Conservation (phyloP, 352 stramenopile species). For the Phytophthora pistaciae region DNA sequence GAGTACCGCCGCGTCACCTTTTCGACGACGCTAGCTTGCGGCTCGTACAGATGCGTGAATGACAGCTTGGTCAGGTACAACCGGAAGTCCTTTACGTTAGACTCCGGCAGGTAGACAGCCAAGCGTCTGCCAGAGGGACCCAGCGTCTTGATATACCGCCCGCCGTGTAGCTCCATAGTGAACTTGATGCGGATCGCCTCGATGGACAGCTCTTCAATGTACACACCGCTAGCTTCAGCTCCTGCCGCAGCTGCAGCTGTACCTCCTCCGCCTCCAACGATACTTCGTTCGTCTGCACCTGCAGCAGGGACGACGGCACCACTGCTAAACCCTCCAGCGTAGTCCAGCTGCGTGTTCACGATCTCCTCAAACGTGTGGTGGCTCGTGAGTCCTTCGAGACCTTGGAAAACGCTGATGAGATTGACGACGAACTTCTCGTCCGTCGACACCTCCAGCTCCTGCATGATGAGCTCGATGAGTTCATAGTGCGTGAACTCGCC, state of each 20-base stretch:
- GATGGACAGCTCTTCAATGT: conserved; percentile 90
- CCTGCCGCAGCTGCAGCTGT: conserved; percentile 16
- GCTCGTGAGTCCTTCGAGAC: conserved; percentile 74
- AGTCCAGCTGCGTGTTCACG: conserved; percentile 81
- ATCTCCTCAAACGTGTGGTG: conserved; percentile 86
- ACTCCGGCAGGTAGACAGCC: conserved; percentile 88
- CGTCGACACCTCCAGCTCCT: conserved; percentile 90
- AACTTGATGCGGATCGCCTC: conserved; percentile 89
- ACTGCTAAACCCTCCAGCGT: conserved; percentile 36
- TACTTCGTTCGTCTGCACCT: conserved; percentile 31
- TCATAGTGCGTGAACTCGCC: conserved; percentile 89
- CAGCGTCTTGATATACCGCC: conserved; percentile 86
- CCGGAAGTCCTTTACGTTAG: conserved; percentile 90
- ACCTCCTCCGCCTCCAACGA: conserved; percentile 22
- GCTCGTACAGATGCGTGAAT: conserved; percentile 88
- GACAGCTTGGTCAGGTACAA: conserved; percentile 86
- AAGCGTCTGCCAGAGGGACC: conserved; percentile 76
- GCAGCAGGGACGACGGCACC: conserved; percentile 29
- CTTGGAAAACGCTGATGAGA: conserved; percentile 91
- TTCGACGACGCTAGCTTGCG: conserved; percentile 74
- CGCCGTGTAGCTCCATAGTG: conserved; percentile 88
- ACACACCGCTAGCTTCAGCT: conserved; percentile 68
- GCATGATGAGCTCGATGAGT: conserved; percentile 87
- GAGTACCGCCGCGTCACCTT: conserved; percentile 86
- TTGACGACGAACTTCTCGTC: conserved; percentile 93